Evolutionary conservation across 1,139 yeast species (phyloP).

Genomic region (Suhomyces wounanorum): DNA sequence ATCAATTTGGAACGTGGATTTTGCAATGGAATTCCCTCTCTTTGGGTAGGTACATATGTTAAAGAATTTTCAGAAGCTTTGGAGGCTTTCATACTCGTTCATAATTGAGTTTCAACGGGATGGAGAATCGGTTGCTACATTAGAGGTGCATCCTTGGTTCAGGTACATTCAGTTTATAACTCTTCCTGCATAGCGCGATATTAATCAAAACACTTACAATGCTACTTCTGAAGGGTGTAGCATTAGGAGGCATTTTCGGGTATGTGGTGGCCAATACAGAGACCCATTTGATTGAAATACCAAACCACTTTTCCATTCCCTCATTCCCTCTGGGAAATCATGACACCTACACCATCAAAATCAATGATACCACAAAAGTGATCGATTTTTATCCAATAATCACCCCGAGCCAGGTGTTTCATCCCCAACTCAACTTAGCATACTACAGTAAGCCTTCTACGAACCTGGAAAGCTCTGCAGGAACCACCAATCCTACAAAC

Average conservation of each 20-base stretch:
- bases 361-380: background rate
- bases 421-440: background rate
- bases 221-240: background rate
- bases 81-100: too few species aligned
- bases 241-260: background rate
- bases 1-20: too few species aligned
- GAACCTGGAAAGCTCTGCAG: background rate
- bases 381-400: background rate
- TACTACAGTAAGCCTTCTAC: background rate
- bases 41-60: too few species aligned
- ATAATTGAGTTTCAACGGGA: too few species aligned
- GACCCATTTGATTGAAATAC: conserved; percentile 1
- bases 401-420: background rate
- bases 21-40: too few species aligned
- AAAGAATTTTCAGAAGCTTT: too few species aligned
- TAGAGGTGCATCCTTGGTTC: too few species aligned
- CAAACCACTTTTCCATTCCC: background rate
- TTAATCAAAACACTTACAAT: background rate
- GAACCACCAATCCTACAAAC: background rate
- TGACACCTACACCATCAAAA: background rate
- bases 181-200: background rate
- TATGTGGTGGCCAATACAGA: background rate
- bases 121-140: too few species aligned
- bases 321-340: background rate
- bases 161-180: too few species aligned